phyloP scores from a whole-genome alignment of 306 rosid species.

The Alnus rubra region DNA sequence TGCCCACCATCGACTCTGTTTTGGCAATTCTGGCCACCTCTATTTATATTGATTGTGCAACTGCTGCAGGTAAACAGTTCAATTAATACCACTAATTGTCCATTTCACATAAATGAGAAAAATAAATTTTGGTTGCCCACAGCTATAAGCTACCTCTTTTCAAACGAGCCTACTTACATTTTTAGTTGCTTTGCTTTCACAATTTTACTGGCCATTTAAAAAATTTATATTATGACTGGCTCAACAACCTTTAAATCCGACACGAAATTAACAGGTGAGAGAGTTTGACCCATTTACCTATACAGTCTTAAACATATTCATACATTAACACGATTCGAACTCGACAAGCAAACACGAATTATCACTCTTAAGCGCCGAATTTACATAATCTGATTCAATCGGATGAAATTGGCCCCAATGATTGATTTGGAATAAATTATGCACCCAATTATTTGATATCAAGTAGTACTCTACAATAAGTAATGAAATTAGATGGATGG shows the following conservation, averaged over 20 bases:
- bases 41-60: background rate
- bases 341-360: too few species aligned
- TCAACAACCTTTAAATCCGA: too few species aligned
- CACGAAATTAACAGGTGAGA: too few species aligned
- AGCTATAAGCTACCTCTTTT: background rate
- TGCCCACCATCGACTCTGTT: background rate
- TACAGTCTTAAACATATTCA: too few species aligned
- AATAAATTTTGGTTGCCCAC: background rate
- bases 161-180: background rate
- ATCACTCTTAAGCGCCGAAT: too few species aligned
- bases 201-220: too few species aligned
- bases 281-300: too few species aligned
- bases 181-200: background rate
- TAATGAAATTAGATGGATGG: slow-evolving; percentile 2
- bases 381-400: background rate
- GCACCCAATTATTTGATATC: slow-evolving; percentile 3
- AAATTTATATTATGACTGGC: too few species aligned
- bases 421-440: slow-evolving; percentile 23
- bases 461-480: background rate
- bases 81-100: background rate
- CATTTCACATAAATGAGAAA: background rate
- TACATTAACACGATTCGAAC: too few species aligned
- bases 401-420: slow-evolving; percentile 21
- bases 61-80: background rate
- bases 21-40: background rate